Evolutionary conservation across 2,329 filamentous ascomycete species (phyloP).

Genomic region (Nigrospora oryzae): DNA sequence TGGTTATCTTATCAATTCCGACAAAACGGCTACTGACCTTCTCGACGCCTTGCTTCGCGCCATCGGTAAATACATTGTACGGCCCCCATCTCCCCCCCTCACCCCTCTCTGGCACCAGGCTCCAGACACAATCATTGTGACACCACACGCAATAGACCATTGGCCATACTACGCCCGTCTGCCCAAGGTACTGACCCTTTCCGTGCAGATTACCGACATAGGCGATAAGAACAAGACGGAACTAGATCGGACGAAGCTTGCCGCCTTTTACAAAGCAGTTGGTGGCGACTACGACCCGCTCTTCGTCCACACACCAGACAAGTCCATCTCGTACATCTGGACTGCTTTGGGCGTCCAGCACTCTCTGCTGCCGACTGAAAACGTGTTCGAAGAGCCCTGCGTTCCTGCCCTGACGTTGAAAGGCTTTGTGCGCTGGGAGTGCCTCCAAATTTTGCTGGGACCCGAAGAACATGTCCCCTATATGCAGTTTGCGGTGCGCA

Average conservation of each 20-base stretch:
- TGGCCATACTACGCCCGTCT: too few species aligned
- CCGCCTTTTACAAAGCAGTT: conserved; percentile 67
- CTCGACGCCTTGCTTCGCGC: conserved; percentile 61
- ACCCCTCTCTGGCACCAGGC: neutral
- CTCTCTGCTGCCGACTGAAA: conserved; percentile 66
- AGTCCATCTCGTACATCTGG: conserved; percentile 85
- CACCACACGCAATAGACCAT: too few species aligned
- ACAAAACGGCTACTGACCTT: conserved; percentile 59
- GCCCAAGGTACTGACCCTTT: conserved; percentile 1
- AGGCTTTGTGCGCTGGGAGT: conserved; percentile 91
- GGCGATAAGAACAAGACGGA: conserved; percentile 45
- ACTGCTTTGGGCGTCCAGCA: conserved; percentile 87
- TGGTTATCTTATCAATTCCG: conserved; percentile 57
- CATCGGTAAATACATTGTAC: conserved; percentile 63
- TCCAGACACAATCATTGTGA: neutral
- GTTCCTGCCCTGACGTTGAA: conserved; percentile 75
- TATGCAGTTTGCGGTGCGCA: conserved; percentile 68
- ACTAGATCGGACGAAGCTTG: conserved; percentile 60
- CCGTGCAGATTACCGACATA: conserved; percentile 43
- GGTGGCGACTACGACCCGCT: conserved; percentile 71
- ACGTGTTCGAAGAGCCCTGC: conserved; percentile 65
- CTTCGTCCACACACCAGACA: conserved; percentile 66
- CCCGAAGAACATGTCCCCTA: conserved; percentile 84
- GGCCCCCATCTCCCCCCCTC: conserved; percentile 17
- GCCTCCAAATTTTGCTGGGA: conserved; percentile 77